These are phyloP conservation scores for Arxiozyma heterogenica DNA, from an alignment of 1,139 yeast genomes.

Conservation along the genomic window DNA sequence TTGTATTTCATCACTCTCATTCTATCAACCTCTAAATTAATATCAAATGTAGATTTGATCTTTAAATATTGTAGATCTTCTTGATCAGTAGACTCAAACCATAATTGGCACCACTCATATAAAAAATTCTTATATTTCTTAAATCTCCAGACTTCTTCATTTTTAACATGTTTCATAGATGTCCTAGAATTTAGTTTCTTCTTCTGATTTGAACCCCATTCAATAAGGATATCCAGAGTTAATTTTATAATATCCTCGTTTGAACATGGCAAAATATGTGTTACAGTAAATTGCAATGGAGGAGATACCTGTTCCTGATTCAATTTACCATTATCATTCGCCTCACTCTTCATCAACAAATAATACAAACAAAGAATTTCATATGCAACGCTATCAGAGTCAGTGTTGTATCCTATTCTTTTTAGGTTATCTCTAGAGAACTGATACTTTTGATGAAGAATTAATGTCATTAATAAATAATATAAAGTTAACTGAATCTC, in stretches of 20 bases:
- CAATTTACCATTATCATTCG: background rate
- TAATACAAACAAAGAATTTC: constrained; percentile 27
- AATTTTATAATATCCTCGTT: background rate
- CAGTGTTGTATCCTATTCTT: background rate
- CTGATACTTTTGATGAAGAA: background rate
- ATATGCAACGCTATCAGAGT: constrained; percentile 17
- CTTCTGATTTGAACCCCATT: constrained; percentile 10
- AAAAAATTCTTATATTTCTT: constrained; percentile 20
- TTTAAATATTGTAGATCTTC: background rate
- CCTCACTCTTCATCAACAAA: constrained; percentile 15
- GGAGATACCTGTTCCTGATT: constrained; percentile 9
- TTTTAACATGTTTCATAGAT: background rate
- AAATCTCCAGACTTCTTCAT: constrained; percentile 12
- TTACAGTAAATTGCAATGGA: constrained; percentile 21
- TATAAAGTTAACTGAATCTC: constrained; percentile 6
- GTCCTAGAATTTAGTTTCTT: background rate
- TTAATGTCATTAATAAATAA: background rate
- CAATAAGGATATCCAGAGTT: background rate
- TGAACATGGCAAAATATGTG: background rate
- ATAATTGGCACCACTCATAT: constrained; percentile 24
- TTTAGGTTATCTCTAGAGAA: constrained; percentile 14
- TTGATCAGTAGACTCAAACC: constrained; percentile 8
- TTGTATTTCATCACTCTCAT: background rate
- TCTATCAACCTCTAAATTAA: background rate
- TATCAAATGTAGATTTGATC: background rate